phyloP scores from a whole-genome alignment of 805 yeast species.

The Gaillardinia entomophila region DNA sequence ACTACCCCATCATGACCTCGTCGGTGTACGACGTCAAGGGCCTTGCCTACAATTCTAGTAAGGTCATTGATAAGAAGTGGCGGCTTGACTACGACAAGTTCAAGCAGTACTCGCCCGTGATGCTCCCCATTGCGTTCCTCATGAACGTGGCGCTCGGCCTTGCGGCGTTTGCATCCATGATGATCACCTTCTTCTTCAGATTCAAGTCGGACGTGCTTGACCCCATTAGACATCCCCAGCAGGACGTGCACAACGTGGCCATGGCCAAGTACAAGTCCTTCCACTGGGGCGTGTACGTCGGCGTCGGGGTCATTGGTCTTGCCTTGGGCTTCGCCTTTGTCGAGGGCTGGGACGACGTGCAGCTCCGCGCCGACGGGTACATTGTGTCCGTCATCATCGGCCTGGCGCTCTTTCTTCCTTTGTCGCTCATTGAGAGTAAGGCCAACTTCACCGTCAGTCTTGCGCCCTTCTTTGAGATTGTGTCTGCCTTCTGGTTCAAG shows the following conservation, averaged over 20 bases:
- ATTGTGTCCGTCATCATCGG: slow-evolving; percentile 6
- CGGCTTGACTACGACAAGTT: slow-evolving; percentile 7
- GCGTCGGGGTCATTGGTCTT: slow-evolving; percentile 2
- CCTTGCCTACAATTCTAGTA: slow-evolving; percentile 8
- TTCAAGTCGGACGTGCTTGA: slow-evolving; percentile 5
- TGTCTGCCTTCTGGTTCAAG: slow-evolving; percentile 8
- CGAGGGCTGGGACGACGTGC: slow-evolving; percentile 5
- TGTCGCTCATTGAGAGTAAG: slow-evolving; percentile 6
- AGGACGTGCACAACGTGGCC: slow-evolving; percentile 5
- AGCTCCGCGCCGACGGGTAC: slow-evolving; percentile 5
- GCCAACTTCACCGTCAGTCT: slow-evolving; percentile 3
- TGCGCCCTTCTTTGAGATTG: slow-evolving; percentile 6
- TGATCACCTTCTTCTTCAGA: slow-evolving; percentile 3
- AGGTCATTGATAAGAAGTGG: slow-evolving; percentile 9
- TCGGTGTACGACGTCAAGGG: slow-evolving; percentile 10
- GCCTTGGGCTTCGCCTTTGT: slow-evolving; percentile 6
- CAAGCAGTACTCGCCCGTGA: slow-evolving; percentile 9
- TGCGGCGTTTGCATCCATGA: slow-evolving; percentile 8
- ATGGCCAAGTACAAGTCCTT: slow-evolving; percentile 3
- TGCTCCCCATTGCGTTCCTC: slow-evolving; percentile 4
- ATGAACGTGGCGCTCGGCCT: slow-evolving; percentile 7
- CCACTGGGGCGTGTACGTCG: slow-evolving; percentile 4
- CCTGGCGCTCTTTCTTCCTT: slow-evolving; percentile 4
- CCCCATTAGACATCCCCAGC: slow-evolving; percentile 1
- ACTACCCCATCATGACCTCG: slow-evolving; percentile 15